Base-by-base conservation (phyloP, 2,329 filamentous ascomycete species). In the Alternaria solani region DNA sequence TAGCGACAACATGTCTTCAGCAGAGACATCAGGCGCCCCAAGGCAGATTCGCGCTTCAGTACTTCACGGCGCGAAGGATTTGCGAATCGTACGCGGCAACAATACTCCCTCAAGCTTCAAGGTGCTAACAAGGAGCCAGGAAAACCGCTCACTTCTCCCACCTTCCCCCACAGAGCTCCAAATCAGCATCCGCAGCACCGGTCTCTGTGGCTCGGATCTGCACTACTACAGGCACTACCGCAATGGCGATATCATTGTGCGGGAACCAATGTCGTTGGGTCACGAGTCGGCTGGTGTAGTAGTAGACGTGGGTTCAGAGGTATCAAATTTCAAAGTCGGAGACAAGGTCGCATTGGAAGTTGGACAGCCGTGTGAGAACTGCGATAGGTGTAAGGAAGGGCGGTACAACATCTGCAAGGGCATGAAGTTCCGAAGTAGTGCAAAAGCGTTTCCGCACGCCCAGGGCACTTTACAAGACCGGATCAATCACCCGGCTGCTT, bases 311-410 rank as follows among this genome's bases (percentile, higher is more conserved):
- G 93, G 93, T 20, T 76, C 85, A 1, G 82, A 81, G 12, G 90
- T 93, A 6, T 87, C 81, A 43, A 80, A 79, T 32, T 86, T 96
- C 64, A 81, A 86, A 67, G 75, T 85, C 11, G 94, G 94, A 59
- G 94, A 97, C 81, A 89, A 91, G 70, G 90, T 97, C 20, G 93
- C 94, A n/a, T 83, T 98, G 42, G 94, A 98, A 84, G 94, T 96
- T 14, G 94, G 94, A 51, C 86, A 92, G 53, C 92, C 93, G 1
- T 98, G 94, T 82, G 88, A 91, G 39, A 72, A 76, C 41, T 89
- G 87, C 71, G 76, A 81, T 23, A 78, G 85, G 52, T 89, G 87
- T 71, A 77, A 79, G 43, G 80, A 83, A 57, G 86, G 85, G 52
- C 78, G 87, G 51, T 89, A 89, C 73, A 89, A 89, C 67, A 86